Percentiles rank a stretch among this genome's conserved stretches.
These are phyloP conservation scores for Pseudogymnoascus sp. DNA, from an alignment of 2,329 filamentous ascomycete species.

Conservation along the genomic window DNA sequence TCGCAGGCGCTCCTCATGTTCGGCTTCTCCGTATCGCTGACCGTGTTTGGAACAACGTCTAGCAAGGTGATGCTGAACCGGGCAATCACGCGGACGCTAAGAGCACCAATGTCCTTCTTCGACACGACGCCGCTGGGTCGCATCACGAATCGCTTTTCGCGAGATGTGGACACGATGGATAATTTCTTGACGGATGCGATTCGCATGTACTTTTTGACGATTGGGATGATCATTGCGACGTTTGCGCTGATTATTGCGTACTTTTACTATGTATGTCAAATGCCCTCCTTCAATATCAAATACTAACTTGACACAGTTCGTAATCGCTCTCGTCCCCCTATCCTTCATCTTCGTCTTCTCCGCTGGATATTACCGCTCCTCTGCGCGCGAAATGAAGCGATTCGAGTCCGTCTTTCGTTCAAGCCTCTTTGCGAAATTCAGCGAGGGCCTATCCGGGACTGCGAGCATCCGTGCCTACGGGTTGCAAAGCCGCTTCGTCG, in stretches of 20 bases:
- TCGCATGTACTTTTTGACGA: constrained; percentile 83
- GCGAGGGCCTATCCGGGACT: constrained; percentile 77
- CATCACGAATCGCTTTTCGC: constrained; percentile 93
- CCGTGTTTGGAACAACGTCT: constrained; percentile 70
- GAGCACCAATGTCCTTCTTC: constrained; percentile 82
- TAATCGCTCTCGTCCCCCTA: constrained; percentile 60
- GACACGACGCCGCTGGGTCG: constrained; percentile 92
- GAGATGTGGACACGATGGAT: constrained; percentile 95
- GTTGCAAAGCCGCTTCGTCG: constrained; percentile 66
- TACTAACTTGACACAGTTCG: constrained; percentile 30
- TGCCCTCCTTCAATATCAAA: neutral
- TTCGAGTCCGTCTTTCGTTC: constrained; percentile 87
- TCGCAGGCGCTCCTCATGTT: constrained; percentile 71
- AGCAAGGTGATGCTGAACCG: constrained; percentile 75
- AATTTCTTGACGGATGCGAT: constrained; percentile 84
- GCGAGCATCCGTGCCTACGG: constrained; percentile 87
- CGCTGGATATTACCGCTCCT: constrained; percentile 80
- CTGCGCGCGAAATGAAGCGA: constrained; percentile 88
- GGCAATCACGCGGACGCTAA: constrained; percentile 70
- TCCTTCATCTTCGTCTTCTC: constrained; percentile 73
- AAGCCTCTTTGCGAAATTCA: constrained; percentile 81
- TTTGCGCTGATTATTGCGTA: constrained; percentile 91
- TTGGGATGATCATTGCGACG: constrained; percentile 74
- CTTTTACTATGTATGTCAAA: constrained; percentile 59
- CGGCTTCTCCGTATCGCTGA: constrained; percentile 68